phyloP scores from a whole-genome alignment of 2,329 filamentous ascomycete genomes.

The Nigrospora sphaerica region DNA sequence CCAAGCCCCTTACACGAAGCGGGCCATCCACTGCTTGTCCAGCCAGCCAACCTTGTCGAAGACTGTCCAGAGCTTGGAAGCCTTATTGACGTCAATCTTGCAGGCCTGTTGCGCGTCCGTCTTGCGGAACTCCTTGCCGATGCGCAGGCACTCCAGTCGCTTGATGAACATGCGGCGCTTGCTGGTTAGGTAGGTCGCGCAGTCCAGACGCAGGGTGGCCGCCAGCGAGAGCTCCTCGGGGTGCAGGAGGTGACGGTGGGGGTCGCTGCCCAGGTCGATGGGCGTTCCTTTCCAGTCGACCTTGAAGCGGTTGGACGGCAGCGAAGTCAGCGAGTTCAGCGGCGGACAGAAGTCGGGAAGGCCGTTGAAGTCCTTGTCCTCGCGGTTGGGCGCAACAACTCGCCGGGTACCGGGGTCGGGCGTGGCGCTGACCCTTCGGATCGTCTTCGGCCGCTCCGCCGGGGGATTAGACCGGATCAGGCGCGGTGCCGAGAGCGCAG shows the following conservation, averaged over 20 bases:
- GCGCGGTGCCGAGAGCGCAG: slow-evolving; percentile 13
- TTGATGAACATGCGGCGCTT: slow-evolving; percentile 87
- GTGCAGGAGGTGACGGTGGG: slow-evolving; percentile 64
- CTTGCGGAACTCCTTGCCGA: slow-evolving; percentile 83
- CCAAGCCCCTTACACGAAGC: slow-evolving; percentile 19
- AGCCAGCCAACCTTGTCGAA: slow-evolving; percentile 87
- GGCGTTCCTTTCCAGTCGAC: slow-evolving; percentile 81
- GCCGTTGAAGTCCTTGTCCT: slow-evolving; percentile 73
- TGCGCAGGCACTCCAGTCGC: slow-evolving; percentile 59
- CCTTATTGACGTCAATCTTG: slow-evolving; percentile 98
- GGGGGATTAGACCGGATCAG: slow-evolving; percentile 19
- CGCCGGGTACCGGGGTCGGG: slow-evolving; percentile 43
- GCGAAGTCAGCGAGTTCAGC: slow-evolving; percentile 53
- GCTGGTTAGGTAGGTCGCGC: slow-evolving; percentile 83
- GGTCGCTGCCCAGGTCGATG: slow-evolving; percentile 68
- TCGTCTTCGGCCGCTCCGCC: slow-evolving; percentile 19
- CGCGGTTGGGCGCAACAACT: slow-evolving; percentile 58
- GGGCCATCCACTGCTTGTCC: slow-evolving; percentile 38
- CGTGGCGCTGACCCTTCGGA: slow-evolving; percentile 30
- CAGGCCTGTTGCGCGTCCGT: slow-evolving; percentile 94
- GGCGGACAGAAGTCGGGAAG: slow-evolving; percentile 70
- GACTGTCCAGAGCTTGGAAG: slow-evolving; percentile 83
- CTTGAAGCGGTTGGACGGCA: slow-evolving; percentile 63
- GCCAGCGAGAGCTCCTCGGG: slow-evolving; percentile 72
- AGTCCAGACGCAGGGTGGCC: slow-evolving; percentile 72